These are phyloP conservation scores for Mucor racemosus DNA, from an alignment of 371 early-diverging fungal genomes.

Conservation along the genomic window DNA sequence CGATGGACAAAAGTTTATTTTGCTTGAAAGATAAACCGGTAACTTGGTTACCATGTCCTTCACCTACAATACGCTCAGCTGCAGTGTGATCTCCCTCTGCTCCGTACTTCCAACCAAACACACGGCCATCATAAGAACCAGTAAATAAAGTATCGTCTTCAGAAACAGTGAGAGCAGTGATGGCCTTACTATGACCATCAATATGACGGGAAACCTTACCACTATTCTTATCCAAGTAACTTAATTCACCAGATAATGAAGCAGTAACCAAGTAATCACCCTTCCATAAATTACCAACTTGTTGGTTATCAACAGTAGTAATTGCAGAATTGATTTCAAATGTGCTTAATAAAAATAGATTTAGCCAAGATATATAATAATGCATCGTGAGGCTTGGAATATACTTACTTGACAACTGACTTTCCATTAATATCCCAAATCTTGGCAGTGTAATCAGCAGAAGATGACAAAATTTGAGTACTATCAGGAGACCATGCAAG, in stretches of 20 bases:
- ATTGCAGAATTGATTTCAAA: slow-evolving; percentile 49
- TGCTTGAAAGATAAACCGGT: slow-evolving; percentile 51
- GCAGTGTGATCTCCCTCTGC: slow-evolving; percentile 35
- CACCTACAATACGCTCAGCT: slow-evolving; percentile 54
- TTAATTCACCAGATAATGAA: slow-evolving; percentile 83
- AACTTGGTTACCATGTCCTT: slow-evolving; percentile 76
- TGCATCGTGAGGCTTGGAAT: no score
- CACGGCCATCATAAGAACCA: slow-evolving; percentile 92
- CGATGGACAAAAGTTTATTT: slow-evolving; percentile 63
- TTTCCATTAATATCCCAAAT: slow-evolving; percentile 88
- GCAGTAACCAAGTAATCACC: slow-evolving; percentile 74
- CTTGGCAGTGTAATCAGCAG: slow-evolving; percentile 88
- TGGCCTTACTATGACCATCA: slow-evolving; percentile 85
- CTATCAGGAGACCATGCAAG: slow-evolving; percentile 90
- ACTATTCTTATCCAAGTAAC: slow-evolving; percentile 75
- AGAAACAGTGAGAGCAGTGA: slow-evolving; percentile 77
- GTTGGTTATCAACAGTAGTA: slow-evolving; percentile 72
- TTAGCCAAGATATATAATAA: slow-evolving; percentile 4
- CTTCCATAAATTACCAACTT: slow-evolving; percentile 94
- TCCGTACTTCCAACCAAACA: slow-evolving; percentile 69
- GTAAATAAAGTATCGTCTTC: slow-evolving; percentile 70
- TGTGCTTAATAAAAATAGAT: slow-evolving; percentile 38
- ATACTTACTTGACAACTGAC: slow-evolving; percentile 70
- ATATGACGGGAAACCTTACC: slow-evolving; percentile 60
- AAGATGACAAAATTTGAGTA: slow-evolving; percentile 77